phyloP scores from a whole-genome alignment of 352 stramenopile species.

The Phytopythium cucurbitacearum region DNA sequence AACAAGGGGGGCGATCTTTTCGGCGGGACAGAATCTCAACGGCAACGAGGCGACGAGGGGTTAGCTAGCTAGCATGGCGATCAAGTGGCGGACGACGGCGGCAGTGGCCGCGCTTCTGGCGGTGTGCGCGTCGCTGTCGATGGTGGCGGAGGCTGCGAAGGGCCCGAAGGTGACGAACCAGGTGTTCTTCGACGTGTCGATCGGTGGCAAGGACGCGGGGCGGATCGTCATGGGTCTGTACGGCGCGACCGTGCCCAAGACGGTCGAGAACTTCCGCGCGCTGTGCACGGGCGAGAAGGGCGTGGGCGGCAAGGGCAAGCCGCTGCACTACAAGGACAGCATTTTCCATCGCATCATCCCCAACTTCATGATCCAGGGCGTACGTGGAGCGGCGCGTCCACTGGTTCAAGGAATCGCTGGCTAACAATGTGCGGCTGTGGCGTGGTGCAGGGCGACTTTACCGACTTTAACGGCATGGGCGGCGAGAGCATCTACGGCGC shows the following conservation, averaged over 20 bases:
- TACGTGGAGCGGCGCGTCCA: no score
- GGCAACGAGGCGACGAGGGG: no score
- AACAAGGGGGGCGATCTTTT: no score
- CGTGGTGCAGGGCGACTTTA: slow-evolving; percentile 85
- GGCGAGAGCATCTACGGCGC: slow-evolving; percentile 94
- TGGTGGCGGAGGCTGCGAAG: slow-evolving; percentile 33
- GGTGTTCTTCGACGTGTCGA: slow-evolving; percentile 98
- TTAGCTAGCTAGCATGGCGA: slow-evolving; percentile 27
- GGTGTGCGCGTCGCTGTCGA: slow-evolving; percentile 31
- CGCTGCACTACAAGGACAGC: slow-evolving; percentile 83
- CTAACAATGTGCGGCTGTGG: no score
- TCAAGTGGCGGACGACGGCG: slow-evolving; percentile 39
- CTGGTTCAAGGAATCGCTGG: no score
- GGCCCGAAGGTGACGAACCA: slow-evolving; percentile 85
- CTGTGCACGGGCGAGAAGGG: slow-evolving; percentile 98
- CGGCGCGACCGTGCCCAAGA: slow-evolving; percentile 89
- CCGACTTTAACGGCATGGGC: slow-evolving; percentile 88
- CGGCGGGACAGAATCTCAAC: no score
- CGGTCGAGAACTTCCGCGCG: slow-evolving; percentile 97
- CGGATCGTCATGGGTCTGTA: slow-evolving; percentile 45
- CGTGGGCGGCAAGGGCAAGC: slow-evolving; percentile 65
- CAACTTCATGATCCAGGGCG: slow-evolving; percentile 94
- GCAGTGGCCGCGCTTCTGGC: slow-evolving; percentile 24
- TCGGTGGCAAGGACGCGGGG: slow-evolving; percentile 77
- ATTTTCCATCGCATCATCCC: slow-evolving; percentile 91